phyloP scores from a whole-genome alignment of 2,329 filamentous ascomycete species.

The Ophiosphaerella herpotricha region DNA sequence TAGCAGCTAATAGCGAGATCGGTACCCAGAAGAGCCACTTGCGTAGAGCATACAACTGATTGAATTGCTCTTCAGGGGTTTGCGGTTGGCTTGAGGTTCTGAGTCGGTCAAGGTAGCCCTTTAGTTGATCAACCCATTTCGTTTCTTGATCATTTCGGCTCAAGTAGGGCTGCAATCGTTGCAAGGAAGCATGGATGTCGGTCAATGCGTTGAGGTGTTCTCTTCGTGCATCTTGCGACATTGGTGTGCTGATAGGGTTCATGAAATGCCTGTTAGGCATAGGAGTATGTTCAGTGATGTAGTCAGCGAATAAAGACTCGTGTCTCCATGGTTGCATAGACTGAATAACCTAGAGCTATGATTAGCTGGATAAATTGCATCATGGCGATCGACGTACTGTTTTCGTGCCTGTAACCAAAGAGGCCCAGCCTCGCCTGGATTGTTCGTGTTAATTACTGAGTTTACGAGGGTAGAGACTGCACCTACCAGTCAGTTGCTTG shows the following conservation, averaged over 20 bases:
- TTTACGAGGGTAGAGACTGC: neutral
- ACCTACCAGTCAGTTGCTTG: slow-evolving; percentile 93
- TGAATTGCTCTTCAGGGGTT: slow-evolving; percentile 80
- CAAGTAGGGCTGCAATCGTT: slow-evolving; percentile 51
- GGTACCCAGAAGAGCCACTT: slow-evolving; percentile 98
- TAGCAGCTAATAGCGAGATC: slow-evolving; percentile 78
- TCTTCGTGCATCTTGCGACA: slow-evolving; percentile 58
- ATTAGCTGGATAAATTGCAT: slow-evolving; percentile 12
- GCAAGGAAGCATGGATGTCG: slow-evolving; percentile 49
- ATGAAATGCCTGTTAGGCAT: slow-evolving; percentile 47
- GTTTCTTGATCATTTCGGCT: slow-evolving; percentile 52
- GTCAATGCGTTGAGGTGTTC: slow-evolving; percentile 59
- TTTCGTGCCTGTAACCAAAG: slow-evolving; percentile 87
- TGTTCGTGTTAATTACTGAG: slow-evolving; percentile 11
- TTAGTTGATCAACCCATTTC: slow-evolving; percentile 55
- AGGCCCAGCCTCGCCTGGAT: slow-evolving; percentile 84
- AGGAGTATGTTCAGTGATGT: slow-evolving; percentile 74
- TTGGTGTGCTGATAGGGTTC: slow-evolving; percentile 70
- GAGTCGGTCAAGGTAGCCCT: slow-evolving; percentile 53
- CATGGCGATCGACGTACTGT: slow-evolving; percentile 64
- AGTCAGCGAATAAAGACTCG: slow-evolving; percentile 82
- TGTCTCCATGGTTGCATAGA: slow-evolving; percentile 92
- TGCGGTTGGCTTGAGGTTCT: slow-evolving; percentile 48
- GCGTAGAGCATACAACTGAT: slow-evolving; percentile 82
- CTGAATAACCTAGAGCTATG: slow-evolving; percentile 69